phyloP scores from a whole-genome alignment of 2,329 filamentous ascomycete genomes.

The Celoporthe dispersa region DNA sequence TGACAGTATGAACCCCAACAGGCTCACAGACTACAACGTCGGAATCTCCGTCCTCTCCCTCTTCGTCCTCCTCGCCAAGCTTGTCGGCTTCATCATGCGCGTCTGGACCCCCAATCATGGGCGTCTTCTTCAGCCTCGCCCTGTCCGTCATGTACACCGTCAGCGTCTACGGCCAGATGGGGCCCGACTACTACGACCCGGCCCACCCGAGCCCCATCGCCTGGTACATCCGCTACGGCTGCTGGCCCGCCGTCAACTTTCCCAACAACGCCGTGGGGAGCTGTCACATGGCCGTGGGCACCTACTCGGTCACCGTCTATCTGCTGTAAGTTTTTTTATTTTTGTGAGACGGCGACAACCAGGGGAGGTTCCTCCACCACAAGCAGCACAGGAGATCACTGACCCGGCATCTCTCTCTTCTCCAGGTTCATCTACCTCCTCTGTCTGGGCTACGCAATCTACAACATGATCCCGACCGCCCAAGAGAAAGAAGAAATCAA shows the following conservation, averaged over 20 bases:
- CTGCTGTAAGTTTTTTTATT: conserved; percentile 64
- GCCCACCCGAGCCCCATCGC: conserved; percentile 63
- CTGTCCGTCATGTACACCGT: conserved; percentile 67
- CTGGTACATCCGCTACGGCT: conserved; percentile 78
- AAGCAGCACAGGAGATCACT: neutral
- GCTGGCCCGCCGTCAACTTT: conserved; percentile 56
- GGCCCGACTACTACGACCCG: conserved; percentile 72
- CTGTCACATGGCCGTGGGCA: conserved; percentile 70
- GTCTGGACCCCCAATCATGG: conserved; percentile 71
- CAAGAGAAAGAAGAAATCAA: conserved; percentile 49
- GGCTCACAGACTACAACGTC: conserved; percentile 76
- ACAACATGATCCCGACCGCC: conserved; percentile 61
- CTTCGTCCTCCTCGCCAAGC: conserved; percentile 75
- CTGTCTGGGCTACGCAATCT: conserved; percentile 63
- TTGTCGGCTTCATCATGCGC: conserved; percentile 71
- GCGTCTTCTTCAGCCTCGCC: conserved; percentile 59
- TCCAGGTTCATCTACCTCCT: conserved; percentile 58
- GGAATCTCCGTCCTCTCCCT: conserved; percentile 76
- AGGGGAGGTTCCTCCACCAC: too few relatives aligned
- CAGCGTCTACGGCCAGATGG: conserved; percentile 72
- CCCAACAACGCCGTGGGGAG: conserved; percentile 57
- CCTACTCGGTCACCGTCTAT: conserved; percentile 66
- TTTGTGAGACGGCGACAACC: too few relatives aligned
- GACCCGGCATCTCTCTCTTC: neutral
- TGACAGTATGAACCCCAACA: conserved; percentile 41